Conservation (phyloP, 1,284 basidiomycete species). For the Rhodofomes roseus region DNA sequence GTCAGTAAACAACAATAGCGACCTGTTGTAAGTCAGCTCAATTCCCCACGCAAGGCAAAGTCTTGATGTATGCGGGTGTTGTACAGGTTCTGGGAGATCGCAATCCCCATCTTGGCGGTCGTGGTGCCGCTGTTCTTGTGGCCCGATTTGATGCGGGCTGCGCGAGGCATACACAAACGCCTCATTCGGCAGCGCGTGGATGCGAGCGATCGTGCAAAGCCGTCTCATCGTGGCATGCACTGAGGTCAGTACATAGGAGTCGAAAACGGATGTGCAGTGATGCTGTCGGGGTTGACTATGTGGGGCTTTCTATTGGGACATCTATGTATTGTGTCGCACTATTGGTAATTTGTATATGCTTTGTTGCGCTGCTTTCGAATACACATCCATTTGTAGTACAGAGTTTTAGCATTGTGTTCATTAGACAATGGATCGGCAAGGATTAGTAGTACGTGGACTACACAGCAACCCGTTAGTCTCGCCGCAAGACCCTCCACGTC, state of each 20-base stretch:
- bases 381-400: too few species aligned
- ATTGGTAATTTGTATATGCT: background rate
- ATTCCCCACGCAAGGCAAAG: background rate
- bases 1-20: slow-evolving; percentile 42
- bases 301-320: too few species aligned
- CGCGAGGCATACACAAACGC: slow-evolving; percentile 43
- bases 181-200: slow-evolving; percentile 21
- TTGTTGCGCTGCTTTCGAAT: background rate
- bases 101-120: slow-evolving; percentile 54
- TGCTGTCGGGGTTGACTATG: background rate
- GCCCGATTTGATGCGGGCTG: slow-evolving; percentile 44
- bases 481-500: too few species aligned
- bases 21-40: slow-evolving; percentile 48
- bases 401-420: too few species aligned
- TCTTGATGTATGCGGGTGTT: background rate
- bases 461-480: too few species aligned
- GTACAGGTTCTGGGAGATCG: slow-evolving; percentile 62
- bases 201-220: too few species aligned
- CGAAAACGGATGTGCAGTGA: background rate
- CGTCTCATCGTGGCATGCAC: background rate
- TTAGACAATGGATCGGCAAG: too few species aligned
- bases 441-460: too few species aligned
- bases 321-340: too few species aligned
- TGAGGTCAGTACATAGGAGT: background rate
- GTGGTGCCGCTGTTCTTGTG: slow-evolving; percentile 53